A percentile compares a stretch with the other conserved stretches of the same genome.
These are phyloP conservation scores for Picea abies DNA, from an alignment of 83 land plant species.

Conservation along the genomic window DNA sequence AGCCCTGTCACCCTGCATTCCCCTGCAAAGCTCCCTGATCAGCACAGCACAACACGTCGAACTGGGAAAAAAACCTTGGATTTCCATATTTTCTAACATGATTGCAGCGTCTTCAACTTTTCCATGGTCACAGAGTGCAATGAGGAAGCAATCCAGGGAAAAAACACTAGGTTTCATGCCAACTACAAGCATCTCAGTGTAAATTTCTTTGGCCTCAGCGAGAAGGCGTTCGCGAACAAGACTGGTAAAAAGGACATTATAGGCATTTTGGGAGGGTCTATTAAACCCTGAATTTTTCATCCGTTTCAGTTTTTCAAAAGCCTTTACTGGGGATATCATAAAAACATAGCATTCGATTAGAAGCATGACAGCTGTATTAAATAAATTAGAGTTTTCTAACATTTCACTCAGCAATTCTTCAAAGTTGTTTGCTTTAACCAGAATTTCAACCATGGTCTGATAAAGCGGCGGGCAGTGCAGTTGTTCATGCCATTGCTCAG, in stretches of 20 bases:
- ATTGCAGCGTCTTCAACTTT: conserved; percentile 5
- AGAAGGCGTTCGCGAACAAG: neutral
- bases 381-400: neutral
- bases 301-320: neutral
- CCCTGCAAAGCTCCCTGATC: conserved; percentile 12
- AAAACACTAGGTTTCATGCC: neutral
- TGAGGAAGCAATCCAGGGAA: neutral
- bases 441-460: neutral
- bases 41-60: neutral
- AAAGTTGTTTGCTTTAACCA: neutral
- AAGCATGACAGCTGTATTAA: neutral
- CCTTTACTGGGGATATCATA: neutral
- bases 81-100: conserved; percentile 3
- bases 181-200: neutral
- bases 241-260: neutral
- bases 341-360: neutral
- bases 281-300: neutral
- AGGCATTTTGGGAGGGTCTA: neutral
- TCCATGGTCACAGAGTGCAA: neutral
- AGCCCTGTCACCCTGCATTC: conserved; percentile 6
- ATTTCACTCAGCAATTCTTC: neutral
- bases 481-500: neutral
- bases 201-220: conserved; percentile 3
- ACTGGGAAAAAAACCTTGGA: conserved; percentile 8
- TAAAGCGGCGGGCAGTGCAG: neutral